Evolutionary conservation across 1,139 yeast genomes (phyloP), one percentile per base, ranked within the genome.

Genomic region (Blastobotrys apis): DNA sequence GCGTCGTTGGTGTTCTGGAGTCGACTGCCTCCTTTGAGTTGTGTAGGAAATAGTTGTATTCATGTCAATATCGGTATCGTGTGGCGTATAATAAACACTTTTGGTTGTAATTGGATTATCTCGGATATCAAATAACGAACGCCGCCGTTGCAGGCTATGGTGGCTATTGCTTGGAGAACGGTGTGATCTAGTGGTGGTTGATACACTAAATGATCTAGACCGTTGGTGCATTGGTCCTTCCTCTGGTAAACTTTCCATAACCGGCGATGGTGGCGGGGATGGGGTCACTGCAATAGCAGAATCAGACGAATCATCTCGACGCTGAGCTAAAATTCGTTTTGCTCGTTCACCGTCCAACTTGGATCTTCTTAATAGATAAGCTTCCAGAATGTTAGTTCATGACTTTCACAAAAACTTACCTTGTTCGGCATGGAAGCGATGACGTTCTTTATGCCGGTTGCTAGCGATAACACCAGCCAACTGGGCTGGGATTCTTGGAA

Each of bases 401-500:
- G n/a, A n/a, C n/a, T n/a, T n/a, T n/a, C 22, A 20, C 21, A 6
- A 10, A 9, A 17, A 6, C 46, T 26, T 39, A 43, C 47, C 54
- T 27, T 53, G 53, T 26, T 53, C 56, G 8, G 57, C 47, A 37
- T 50, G 44, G 37, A 49, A 51, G 8, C 51, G 44, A 30, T 53
- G 45, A n/a, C 59, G 47, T 25, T 54, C 59, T 25, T 47, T 47
- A 34, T 52, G 58, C 31, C 53, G 49, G 43, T 53, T 50, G 10
- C 44, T 47, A 12, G 55, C 53, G 25, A 58, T 52, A n/a, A 54
- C 45, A 5, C 40, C 45, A 5, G 53, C 48, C 27, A 59, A 39
- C 9, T 50, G 47, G 8, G 51, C 33, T 2, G 63, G 63, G 17
- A 59, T 46, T 12, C 54, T 45, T 1, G 63, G 63, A 16, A 58